These are phyloP conservation scores for Fraxinus angustifolia DNA, from an alignment of 305 asterid genomes.

Conservation along the genomic window DNA sequence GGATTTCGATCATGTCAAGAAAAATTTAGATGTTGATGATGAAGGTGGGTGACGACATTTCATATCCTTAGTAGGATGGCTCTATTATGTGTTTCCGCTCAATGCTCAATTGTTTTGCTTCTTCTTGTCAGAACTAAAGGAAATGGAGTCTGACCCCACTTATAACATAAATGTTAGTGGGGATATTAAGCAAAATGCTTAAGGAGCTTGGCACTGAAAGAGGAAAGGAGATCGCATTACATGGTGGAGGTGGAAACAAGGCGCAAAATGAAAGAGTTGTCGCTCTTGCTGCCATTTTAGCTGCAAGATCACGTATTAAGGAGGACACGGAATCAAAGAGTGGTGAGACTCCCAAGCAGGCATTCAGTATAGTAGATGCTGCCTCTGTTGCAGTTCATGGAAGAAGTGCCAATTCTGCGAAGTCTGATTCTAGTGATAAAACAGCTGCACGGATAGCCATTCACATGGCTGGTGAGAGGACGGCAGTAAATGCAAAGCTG, in stretches of 20 bases:
- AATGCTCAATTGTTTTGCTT: conserved; percentile 14
- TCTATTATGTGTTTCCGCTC: conserved; percentile 3
- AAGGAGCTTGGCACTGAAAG: conserved; percentile 91
- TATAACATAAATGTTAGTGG: conserved; percentile 79
- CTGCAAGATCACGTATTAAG: conserved; percentile 85
- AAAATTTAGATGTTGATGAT: conserved; percentile 75
- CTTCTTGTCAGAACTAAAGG: conserved; percentile 55
- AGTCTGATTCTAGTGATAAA: conserved; percentile 71
- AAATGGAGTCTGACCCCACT: conserved; percentile 74
- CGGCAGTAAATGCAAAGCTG: conserved; percentile 84
- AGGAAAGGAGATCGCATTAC: conserved; percentile 86
- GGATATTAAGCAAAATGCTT: conserved; percentile 80
- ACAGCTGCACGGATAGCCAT: conserved; percentile 95
- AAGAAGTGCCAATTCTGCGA: conserved; percentile 93
- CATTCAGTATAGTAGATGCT: conserved; percentile 91
- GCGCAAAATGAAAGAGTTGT: conserved; percentile 82
- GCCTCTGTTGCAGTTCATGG: conserved; percentile 99
- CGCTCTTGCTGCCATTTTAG: conserved; percentile 77
- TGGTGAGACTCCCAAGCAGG: conserved; percentile 55
- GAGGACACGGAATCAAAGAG: conserved; percentile 48
- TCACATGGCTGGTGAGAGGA: conserved; percentile 97
- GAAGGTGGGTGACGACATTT: conserved; percentile 56
- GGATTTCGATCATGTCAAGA: conserved; percentile 90
- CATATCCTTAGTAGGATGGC: not conserved
- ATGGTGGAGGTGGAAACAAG: conserved; percentile 96